Conservation (phyloP, 2,329 filamentous ascomycete species). For the Aspergillus floridensis region DNA sequence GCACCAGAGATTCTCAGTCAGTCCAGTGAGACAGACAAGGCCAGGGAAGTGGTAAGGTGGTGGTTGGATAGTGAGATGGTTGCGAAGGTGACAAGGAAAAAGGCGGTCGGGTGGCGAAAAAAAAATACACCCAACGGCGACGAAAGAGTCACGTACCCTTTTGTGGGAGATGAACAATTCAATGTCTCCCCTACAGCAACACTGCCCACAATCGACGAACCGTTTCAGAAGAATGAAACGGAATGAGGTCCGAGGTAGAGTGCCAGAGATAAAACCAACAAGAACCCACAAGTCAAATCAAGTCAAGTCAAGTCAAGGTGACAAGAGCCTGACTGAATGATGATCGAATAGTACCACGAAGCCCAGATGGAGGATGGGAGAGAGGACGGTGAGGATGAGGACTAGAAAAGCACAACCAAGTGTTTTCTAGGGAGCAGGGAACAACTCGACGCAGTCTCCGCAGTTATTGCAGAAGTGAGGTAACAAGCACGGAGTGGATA, state of each 20-base stretch:
- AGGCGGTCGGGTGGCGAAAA: neutral
- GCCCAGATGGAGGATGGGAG: conserved; percentile 13
- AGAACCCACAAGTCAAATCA: conserved; percentile 9
- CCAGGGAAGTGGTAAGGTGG: neutral
- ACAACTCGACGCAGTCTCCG: conserved; percentile 18
- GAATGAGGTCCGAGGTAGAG: neutral
- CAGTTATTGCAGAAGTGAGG: conserved; percentile 16
- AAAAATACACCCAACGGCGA: conserved; percentile 15
- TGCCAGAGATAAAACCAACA: neutral
- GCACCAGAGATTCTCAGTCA: conserved; percentile 11
- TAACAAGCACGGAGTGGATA: conserved; percentile 3
- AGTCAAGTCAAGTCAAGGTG: conserved; percentile 4
- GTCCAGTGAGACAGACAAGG: conserved; percentile 7
- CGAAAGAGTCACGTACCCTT: conserved; percentile 46
- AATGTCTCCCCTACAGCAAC: conserved; percentile 79
- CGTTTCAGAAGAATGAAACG: neutral
- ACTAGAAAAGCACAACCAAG: conserved; percentile 39
- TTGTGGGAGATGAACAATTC: conserved; percentile 91
- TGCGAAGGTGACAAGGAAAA: conserved; percentile 1
- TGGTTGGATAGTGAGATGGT: neutral
- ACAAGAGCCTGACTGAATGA: neutral
- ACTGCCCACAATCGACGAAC: conserved; percentile 17
- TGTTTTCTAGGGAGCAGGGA: conserved; percentile 29
- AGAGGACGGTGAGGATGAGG: conserved; percentile 11
- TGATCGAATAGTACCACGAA: conserved; percentile 2